Percentiles rank a stretch among this genome's conserved stretches.
Conservation (phyloP, 2,329 filamentous ascomycete genomes). For the Aspergillus pseudoviridinutans region DNA sequence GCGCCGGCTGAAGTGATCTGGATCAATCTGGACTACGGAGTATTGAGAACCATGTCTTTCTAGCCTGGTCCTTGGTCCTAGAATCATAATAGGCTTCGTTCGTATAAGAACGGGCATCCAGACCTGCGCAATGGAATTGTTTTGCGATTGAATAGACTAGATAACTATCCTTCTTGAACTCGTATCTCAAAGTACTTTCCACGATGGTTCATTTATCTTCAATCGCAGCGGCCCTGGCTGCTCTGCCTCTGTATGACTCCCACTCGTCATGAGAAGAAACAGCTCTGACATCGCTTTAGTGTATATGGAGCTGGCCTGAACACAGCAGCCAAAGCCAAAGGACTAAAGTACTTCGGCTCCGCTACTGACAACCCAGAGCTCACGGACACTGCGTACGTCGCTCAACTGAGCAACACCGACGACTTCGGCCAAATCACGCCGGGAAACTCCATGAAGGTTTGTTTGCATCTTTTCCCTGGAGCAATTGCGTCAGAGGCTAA, state of each 20-base stretch:
- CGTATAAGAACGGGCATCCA: neutral
- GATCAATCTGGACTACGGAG: neutral
- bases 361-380: constrained; percentile 57
- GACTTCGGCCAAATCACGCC: constrained; percentile 65
- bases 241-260: constrained; percentile 20
- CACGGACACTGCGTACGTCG: constrained; percentile 52
- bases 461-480: neutral
- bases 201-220: constrained; percentile 2
- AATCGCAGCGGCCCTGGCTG: neutral
- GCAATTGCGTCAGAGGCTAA: neutral
- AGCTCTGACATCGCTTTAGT: constrained; percentile 8
- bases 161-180: neutral
- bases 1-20: neutral
- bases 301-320: constrained; percentile 21
- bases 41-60: neutral
- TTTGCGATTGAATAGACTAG: neutral
- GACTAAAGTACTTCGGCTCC: constrained; percentile 54
- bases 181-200: neutral
- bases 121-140: neutral
- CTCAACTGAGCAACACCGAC: constrained; percentile 54
- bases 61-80: neutral
- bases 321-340: constrained; percentile 49
- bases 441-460: constrained; percentile 56
- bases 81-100: neutral
- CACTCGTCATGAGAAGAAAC: neutral